Evolutionary conservation across 78 protist genomes (phyloP).

Genomic region (Reticulomyxa filosa): DNA sequence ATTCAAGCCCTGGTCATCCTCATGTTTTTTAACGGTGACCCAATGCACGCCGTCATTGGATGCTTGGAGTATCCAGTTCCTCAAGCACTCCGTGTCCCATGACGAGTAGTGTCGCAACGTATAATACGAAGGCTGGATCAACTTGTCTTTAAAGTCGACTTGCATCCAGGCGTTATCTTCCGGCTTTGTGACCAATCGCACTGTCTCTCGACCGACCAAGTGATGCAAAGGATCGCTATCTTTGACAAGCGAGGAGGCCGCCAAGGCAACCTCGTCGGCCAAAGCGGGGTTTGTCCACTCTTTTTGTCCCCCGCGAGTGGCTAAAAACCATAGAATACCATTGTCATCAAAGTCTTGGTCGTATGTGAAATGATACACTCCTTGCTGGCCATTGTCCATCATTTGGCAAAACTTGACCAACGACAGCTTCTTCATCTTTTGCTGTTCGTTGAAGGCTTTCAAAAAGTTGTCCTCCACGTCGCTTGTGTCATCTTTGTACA

Average conservation of each 20-base stretch:
- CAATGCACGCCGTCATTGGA: slow-evolving; percentile 8
- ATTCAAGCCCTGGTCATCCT: not conserved
- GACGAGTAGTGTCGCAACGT: slow-evolving; percentile 5
- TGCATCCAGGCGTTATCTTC: slow-evolving; percentile 4
- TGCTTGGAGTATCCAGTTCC: slow-evolving; percentile 2
- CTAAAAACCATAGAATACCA: not conserved
- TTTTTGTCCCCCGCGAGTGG: too few relatives aligned
- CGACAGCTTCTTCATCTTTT: too few relatives aligned
- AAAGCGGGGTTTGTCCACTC: too few relatives aligned
- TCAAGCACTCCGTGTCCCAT: not conserved
- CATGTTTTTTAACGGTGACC: not conserved
- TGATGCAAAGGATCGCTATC: not conserved
- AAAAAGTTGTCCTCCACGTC: too few relatives aligned
- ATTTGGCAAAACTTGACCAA: too few relatives aligned
- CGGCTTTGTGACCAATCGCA: not conserved
- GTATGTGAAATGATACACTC: too few relatives aligned
- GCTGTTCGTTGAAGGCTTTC: too few relatives aligned
- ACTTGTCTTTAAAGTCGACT: not conserved
- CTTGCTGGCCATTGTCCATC: too few relatives aligned
- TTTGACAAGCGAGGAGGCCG: not conserved
- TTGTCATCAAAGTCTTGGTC: not conserved
- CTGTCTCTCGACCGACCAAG: not conserved
- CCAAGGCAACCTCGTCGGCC: too few relatives aligned
- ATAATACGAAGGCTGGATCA: not conserved
- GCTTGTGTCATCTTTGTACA: too few relatives aligned